These are phyloP conservation scores for Globisporangium mamillatum DNA, from an alignment of 352 stramenopile species.

Conservation along the genomic window DNA sequence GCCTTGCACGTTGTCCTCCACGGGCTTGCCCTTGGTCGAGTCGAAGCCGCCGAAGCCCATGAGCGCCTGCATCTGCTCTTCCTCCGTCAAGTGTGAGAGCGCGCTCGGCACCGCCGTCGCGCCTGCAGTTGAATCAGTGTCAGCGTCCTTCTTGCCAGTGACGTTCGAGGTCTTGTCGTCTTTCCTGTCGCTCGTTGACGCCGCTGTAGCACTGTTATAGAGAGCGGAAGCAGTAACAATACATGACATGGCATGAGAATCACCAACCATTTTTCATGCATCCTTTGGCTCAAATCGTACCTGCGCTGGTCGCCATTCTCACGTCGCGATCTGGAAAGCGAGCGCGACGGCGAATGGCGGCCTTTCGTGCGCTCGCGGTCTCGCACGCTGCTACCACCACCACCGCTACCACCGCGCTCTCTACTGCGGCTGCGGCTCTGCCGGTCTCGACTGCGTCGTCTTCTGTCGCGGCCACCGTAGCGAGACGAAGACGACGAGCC, in stretches of 20 bases:
- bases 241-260: not conserved
- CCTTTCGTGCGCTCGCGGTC: conserved; percentile 23
- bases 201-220: not conserved
- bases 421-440: conserved; percentile 32
- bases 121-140: conserved; percentile 2
- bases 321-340: conserved; percentile 17
- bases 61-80: conserved; percentile 84
- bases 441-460: conserved; percentile 24
- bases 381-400: conserved; percentile 2
- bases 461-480: conserved; percentile 3
- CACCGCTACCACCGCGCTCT: conserved; percentile 10
- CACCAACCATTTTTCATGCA: not conserved
- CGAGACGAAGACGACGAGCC: conserved; percentile 1
- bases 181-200: not conserved
- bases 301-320: conserved; percentile 12
- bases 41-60: conserved; percentile 91
- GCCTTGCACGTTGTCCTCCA: conserved; percentile 90
- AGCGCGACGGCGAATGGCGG: conserved; percentile 19
- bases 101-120: not conserved
- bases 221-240: not conserved
- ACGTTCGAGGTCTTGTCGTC: not conserved
- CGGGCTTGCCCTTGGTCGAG: conserved; percentile 90
- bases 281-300: not conserved
- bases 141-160: conserved; percentile 7
- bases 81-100: conserved; percentile 44